Percentiles rank a stretch among this genome's conserved stretches.
phyloP scores from a whole-genome alignment of 1,139 yeast genomes.

The Nakaseomyces uthaithaninus region DNA sequence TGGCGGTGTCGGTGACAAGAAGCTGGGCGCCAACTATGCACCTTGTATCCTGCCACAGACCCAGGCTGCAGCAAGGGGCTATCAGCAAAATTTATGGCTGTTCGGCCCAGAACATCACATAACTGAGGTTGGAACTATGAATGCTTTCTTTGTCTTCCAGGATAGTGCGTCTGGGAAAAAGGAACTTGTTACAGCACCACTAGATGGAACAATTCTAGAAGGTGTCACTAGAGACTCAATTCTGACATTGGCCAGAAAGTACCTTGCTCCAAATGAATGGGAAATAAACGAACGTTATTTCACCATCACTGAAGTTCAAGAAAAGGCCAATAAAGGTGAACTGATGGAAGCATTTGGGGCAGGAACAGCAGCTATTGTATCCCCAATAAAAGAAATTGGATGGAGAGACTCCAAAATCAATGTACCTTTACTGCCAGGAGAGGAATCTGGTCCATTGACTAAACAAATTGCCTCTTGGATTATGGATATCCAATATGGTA shows the following conservation, averaged over 20 bases:
- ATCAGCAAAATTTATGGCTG: constrained; percentile 92
- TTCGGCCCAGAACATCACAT: constrained; percentile 83
- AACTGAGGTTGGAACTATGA: constrained; percentile 98
- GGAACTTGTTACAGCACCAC: constrained; percentile 91
- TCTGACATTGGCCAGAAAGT: constrained; percentile 63
- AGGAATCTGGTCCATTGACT: constrained; percentile 73
- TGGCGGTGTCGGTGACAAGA: constrained; percentile 93
- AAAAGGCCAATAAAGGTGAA: constrained; percentile 69
- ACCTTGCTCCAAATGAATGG: constrained; percentile 70
- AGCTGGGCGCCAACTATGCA: constrained; percentile 96
- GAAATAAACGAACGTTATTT: constrained; percentile 69
- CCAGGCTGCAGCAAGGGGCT: constrained; percentile 82
- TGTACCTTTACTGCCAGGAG: constrained; percentile 73
- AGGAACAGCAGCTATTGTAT: constrained; percentile 95
- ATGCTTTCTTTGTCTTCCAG: constrained; percentile 77
- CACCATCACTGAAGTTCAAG: constrained; percentile 72
- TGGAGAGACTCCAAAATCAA: constrained; percentile 62
- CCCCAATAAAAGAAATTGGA: constrained; percentile 84
- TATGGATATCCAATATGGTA: constrained; percentile 82
- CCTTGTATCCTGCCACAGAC: constrained; percentile 87
- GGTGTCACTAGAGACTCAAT: constrained; percentile 95
- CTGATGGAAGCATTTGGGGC: constrained; percentile 93
- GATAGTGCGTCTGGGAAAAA: constrained; percentile 63
- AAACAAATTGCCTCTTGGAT: constrained; percentile 75
- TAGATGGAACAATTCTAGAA: constrained; percentile 93